Evolutionary conservation across 768 basidiomycete genomes (phyloP).

Genomic region (Hypholoma fasciculare): DNA sequence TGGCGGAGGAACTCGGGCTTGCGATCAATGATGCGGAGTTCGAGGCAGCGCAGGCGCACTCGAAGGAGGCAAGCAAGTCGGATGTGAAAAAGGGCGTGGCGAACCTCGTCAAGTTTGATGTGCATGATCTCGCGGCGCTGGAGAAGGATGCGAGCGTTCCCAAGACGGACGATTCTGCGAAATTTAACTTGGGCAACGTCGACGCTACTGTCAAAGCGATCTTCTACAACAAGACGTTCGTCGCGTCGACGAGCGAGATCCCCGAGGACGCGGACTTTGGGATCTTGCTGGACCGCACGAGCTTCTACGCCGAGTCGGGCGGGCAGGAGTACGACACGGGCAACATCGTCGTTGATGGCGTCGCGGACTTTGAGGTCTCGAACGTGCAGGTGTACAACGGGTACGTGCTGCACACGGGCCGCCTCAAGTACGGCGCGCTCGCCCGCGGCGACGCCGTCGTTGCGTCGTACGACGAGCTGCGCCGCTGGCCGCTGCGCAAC

Average conservation of each 20-base stretch:
- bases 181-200: conserved; percentile 83
- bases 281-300: conserved; percentile 86
- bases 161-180: conserved; percentile 91
- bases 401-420: conserved; percentile 92
- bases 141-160: conserved; percentile 77
- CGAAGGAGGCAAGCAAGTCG: conserved; percentile 91
- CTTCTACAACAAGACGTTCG: conserved; percentile 79
- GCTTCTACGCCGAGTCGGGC: conserved; percentile 97
- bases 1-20: conserved; percentile 93
- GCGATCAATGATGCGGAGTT: conserved; percentile 87
- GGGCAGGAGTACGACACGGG: conserved; percentile 98
- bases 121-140: conserved; percentile 87
- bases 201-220: conserved; percentile 78
- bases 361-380: conserved; percentile 89
- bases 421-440: conserved; percentile 85
- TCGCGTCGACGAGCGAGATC: conserved; percentile 63
- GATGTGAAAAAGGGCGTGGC: conserved; percentile 67
- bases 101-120: conserved; percentile 87
- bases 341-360: conserved; percentile 88
- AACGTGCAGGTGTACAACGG: conserved; percentile 95
- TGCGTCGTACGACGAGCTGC: conserved; percentile 92
- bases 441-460: conserved; percentile 80
- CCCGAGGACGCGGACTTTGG: conserved; percentile 75
- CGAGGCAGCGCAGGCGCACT: conserved; percentile 82
- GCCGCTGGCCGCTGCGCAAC: conserved; percentile 93